phyloP scores from a whole-genome alignment of 2,329 filamentous ascomycete species.

The Colletotrichum musae region DNA sequence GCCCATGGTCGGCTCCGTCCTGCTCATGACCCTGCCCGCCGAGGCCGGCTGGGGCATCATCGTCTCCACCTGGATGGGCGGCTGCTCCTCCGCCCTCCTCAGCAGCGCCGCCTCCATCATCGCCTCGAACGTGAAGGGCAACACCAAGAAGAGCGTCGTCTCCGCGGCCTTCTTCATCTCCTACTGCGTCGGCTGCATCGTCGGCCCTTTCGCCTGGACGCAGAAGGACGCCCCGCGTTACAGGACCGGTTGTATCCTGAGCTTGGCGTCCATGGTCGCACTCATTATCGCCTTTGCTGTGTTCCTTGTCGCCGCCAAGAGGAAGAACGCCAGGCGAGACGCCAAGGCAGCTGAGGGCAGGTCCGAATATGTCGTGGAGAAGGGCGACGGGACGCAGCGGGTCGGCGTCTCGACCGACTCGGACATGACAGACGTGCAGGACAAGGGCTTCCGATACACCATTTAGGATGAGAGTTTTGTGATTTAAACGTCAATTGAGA shows the following conservation, averaged over 20 bases:
- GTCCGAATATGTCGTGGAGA: slow-evolving; percentile 22
- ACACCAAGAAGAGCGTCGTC: slow-evolving; percentile 48
- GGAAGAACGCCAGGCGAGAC: slow-evolving; percentile 26
- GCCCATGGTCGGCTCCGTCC: slow-evolving; percentile 32
- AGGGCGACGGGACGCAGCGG: background rate
- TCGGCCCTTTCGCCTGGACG: slow-evolving; percentile 45
- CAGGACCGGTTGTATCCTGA: slow-evolving; percentile 43
- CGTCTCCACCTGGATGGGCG: slow-evolving; percentile 46
- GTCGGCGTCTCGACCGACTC: slow-evolving; percentile 39
- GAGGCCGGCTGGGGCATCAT: slow-evolving; percentile 45
- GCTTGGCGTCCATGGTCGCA: slow-evolving; percentile 36
- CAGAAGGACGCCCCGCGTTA: slow-evolving; percentile 44
- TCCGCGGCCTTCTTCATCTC: slow-evolving; percentile 46
- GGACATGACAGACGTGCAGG: slow-evolving; percentile 45
- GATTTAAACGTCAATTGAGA: too few relatives aligned
- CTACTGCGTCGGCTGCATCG: slow-evolving; percentile 47
- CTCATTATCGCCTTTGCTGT: background rate
- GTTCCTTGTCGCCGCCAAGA: too few relatives aligned
- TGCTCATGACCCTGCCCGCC: slow-evolving; percentile 42
- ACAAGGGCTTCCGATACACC: slow-evolving; percentile 46
- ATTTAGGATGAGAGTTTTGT: slow-evolving; percentile 20
- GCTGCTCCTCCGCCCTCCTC: slow-evolving; percentile 38
- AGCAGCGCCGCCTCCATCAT: slow-evolving; percentile 44
- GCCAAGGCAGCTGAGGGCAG: slow-evolving; percentile 1
- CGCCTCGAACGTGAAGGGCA: slow-evolving; percentile 49